Percentiles rank a stretch among this genome's conserved stretches.
phyloP scores from a whole-genome alignment of 78 protist species.

The Emiliania huxleyi region DNA sequence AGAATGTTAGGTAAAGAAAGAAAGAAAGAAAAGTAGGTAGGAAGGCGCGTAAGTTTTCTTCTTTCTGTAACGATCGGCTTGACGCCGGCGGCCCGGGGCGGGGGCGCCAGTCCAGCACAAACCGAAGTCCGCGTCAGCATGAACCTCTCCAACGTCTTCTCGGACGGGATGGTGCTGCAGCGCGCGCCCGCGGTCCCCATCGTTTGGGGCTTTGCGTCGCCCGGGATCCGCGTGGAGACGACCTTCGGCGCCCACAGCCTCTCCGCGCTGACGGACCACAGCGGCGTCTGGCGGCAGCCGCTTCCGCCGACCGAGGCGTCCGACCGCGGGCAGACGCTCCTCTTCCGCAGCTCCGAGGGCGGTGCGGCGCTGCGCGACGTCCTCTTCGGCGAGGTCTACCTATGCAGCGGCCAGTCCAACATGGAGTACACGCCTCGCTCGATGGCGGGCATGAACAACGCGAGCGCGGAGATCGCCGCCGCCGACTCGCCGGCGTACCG shows the following conservation, averaged over 20 bases:
- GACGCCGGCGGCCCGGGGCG: too few relatives aligned
- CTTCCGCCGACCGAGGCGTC: neutral
- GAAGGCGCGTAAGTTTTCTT: too few relatives aligned
- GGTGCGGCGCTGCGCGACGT: neutral
- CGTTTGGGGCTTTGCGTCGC: neutral
- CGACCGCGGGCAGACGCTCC: neutral
- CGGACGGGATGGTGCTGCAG: constrained; percentile 2
- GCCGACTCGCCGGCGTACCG: neutral
- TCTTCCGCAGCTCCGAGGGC: neutral
- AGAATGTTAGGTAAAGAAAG: too few relatives aligned
- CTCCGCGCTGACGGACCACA: neutral
- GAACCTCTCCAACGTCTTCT: neutral
- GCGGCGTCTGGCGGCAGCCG: neutral
- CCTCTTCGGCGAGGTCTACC: neutral
- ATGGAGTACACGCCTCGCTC: neutral
- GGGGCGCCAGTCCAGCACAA: too few relatives aligned
- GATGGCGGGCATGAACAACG: neutral
- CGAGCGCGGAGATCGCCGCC: neutral
- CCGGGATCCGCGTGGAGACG: neutral
- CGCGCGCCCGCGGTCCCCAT: neutral
- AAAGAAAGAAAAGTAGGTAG: too few relatives aligned
- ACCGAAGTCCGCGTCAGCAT: too few relatives aligned
- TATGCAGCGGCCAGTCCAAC: neutral
- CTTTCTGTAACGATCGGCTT: too few relatives aligned
- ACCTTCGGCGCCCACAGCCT: neutral